Evolutionary conservation across 1,284 basidiomycete genomes (phyloP).

Genomic region (Mycena sp.): DNA sequence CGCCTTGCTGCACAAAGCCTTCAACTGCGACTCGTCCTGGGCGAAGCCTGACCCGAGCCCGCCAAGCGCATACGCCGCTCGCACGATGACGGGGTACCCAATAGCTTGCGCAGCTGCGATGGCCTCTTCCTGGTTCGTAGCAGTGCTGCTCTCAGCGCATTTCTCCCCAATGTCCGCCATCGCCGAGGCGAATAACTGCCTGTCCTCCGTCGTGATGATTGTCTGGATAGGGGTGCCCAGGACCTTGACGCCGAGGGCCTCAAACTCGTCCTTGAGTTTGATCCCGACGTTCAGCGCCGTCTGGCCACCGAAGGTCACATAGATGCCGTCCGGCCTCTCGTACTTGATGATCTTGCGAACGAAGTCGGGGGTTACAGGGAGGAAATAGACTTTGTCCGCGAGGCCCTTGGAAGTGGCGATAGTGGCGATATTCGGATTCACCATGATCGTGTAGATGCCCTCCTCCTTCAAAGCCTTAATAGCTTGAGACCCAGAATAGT

Average conservation of each 20-base stretch:
- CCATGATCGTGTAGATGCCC: slow-evolving; percentile 97
- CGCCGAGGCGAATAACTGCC: slow-evolving; percentile 93
- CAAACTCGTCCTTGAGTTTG: slow-evolving; percentile 97
- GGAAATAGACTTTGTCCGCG: slow-evolving; percentile 99
- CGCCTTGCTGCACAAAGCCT: slow-evolving; percentile 90
- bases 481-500: slow-evolving; percentile 98
- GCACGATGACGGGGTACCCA: slow-evolving; percentile 97
- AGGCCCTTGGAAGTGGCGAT: slow-evolving; percentile 98
- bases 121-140: slow-evolving; percentile 88
- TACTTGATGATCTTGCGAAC: slow-evolving; percentile 98
- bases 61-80: slow-evolving; percentile 96
- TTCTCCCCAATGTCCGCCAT: slow-evolving; percentile 98
- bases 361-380: slow-evolving; percentile 98
- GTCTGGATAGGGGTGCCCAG: slow-evolving; percentile 98
- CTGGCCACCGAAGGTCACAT: slow-evolving; percentile 98
- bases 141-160: slow-evolving; percentile 90
- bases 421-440: slow-evolving; percentile 99
- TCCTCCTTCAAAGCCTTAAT: slow-evolving; percentile 99
- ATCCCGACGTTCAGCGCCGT: slow-evolving; percentile 98
- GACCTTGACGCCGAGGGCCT: slow-evolving; percentile 87
- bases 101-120: slow-evolving; percentile 86
- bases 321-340: slow-evolving; percentile 98
- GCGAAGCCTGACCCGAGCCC: slow-evolving; percentile 97
- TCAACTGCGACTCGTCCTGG: slow-evolving; percentile 87
- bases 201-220: slow-evolving; percentile 97